Percentiles rank a stretch among this genome's conserved stretches.
Conservation (phyloP, 306 rosid species). For the Prinsepia uniflora region DNA sequence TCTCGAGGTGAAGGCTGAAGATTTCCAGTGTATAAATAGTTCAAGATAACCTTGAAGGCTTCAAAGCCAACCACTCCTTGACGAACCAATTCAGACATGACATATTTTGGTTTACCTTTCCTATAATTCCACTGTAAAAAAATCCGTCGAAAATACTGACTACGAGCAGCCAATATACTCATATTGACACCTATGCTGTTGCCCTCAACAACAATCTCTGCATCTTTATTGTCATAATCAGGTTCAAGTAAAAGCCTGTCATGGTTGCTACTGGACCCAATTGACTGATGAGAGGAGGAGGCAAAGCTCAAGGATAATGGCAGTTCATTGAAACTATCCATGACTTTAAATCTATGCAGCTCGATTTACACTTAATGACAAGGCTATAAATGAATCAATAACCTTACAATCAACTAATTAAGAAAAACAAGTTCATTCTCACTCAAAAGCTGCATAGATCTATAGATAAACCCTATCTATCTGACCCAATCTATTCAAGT, state of each 20-base stretch:
- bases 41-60: constrained; percentile 67
- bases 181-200: constrained; percentile 60
- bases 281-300: constrained; percentile 57
- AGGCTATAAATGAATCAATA: constrained; percentile 21
- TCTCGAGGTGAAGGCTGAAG: constrained; percentile 63
- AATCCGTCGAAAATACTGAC: constrained; percentile 68
- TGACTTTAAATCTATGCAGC: constrained; percentile 11
- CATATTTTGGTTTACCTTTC: constrained; percentile 64
- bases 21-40: constrained; percentile 79
- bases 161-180: constrained; percentile 70
- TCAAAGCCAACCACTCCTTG: constrained; percentile 60
- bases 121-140: constrained; percentile 51
- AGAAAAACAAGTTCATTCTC: constrained; percentile 13
- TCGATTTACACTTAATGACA: too few species aligned
- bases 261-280: constrained; percentile 56
- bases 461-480: too few species aligned
- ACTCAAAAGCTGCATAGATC: not conserved
- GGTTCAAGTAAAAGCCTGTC: constrained; percentile 61
- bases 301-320: constrained; percentile 76
- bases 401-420: constrained; percentile 9
- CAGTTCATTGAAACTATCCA: constrained; percentile 65
- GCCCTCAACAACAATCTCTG: constrained; percentile 70
- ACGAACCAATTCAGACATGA: constrained; percentile 65
- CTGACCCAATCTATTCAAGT: too few species aligned
- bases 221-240: constrained; percentile 66